Evolutionary conservation across 2,329 filamentous ascomycete genomes (phyloP), one percentile per base, ranked within the genome.

Genomic region (Rhynchosporium graminicola): DNA sequence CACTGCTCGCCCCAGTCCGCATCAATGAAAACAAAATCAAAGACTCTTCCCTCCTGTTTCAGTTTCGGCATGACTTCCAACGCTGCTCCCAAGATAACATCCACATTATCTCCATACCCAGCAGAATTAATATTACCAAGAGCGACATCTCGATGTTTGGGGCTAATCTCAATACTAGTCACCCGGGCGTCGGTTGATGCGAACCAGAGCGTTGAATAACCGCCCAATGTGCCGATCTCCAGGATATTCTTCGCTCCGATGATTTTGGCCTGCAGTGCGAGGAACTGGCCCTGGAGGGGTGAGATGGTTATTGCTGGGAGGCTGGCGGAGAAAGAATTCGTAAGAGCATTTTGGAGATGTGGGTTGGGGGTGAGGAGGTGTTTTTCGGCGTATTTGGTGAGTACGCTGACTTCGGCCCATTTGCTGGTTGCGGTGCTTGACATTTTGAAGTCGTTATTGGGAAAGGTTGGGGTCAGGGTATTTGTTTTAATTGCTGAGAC

Each of bases 201-300:
- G 55, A 86, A 76, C 76, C 80, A 85, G 59, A 84, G 81, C 13
- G 80, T 77, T 0, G 78, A 79, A 70, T 83, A 85, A 7, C 78
- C 83, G 12, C 82, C 82, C 31, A 86, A 70, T 0, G 81, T 84
- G 29, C 83, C 83, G 54, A 86, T 74, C 69, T 86, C 83, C 42
- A 86, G 79, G 2, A 80, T 74, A 4, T 72, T 68, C 59, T 75
- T 75, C 43, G 75, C 76, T 28, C 70, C 66, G 0, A 74, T 72
- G 40, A 77, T 64, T 51, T 74, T 73, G 57, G 73, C 73, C 50
- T 78, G 77, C 13, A 80, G 67, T 10, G 77, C 72, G 8, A 80
- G 71, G 52, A 74, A 75, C 60, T 77, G 76, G 36, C 76, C 78
- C 48, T 76, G 70, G 8, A 74, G 67, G 0, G 73, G 68, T 3